Evolutionary conservation across 129 eudicot genomes (phyloP).

Genomic region (Saussurea involucrata): DNA sequence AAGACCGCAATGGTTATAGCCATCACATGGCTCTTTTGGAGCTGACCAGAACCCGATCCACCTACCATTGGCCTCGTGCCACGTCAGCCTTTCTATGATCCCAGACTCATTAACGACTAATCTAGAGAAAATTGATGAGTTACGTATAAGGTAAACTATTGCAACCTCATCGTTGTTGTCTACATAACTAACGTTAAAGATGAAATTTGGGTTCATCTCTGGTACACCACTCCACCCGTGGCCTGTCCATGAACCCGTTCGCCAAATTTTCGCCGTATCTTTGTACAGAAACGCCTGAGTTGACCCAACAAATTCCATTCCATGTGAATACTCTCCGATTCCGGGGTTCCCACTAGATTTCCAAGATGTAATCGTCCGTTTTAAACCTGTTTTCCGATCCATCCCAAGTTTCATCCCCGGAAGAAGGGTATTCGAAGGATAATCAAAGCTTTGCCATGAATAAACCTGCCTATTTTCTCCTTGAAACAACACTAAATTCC

Average conservation of each 20-base stretch:
- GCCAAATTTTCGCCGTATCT: constrained; percentile 28
- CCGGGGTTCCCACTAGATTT: constrained; percentile 36
- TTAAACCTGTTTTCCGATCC: constrained; percentile 38
- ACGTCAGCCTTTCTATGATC: constrained; percentile 20
- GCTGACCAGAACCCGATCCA: constrained; percentile 36
- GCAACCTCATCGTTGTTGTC: constrained; percentile 28
- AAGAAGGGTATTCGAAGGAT: constrained; percentile 40
- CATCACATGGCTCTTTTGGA: constrained; percentile 42
- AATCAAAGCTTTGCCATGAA: constrained; percentile 49
- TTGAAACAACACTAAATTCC: constrained; percentile 38
- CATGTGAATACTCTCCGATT: constrained; percentile 32
- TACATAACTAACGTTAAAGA: constrained; percentile 14
- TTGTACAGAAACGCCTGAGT: constrained; percentile 35
- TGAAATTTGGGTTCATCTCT: constrained; percentile 1
- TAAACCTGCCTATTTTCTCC: not conserved
- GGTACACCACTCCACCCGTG: constrained; percentile 35
- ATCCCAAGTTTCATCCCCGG: constrained; percentile 42
- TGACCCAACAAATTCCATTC: constrained; percentile 35
- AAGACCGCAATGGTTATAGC: constrained; percentile 36
- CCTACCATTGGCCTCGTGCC: constrained; percentile 16
- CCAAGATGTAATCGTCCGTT: constrained; percentile 35
- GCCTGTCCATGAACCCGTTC: constrained; percentile 46
- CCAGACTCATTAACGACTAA: constrained; percentile 28
- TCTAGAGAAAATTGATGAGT: constrained; percentile 35
- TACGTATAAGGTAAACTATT: constrained; percentile 1